phyloP scores from a whole-genome alignment of 768 basidiomycete species.

The Lactifluus subvellereus region DNA sequence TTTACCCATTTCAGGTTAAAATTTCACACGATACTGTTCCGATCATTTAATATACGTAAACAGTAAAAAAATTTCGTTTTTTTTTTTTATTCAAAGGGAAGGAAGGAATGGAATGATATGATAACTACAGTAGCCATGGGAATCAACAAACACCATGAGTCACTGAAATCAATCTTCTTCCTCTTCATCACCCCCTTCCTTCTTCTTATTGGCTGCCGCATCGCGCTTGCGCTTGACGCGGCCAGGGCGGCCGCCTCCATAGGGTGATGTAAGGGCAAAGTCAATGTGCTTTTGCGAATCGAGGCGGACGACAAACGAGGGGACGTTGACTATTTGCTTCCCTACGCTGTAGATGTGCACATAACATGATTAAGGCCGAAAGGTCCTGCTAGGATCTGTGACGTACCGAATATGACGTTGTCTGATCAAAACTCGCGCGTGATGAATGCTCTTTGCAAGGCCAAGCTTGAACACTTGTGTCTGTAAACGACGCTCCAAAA shows the following conservation, averaged over 20 bases:
- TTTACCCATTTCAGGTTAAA: background rate
- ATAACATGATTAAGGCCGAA: background rate
- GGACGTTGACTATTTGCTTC: constrained; percentile 98
- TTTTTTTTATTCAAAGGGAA: background rate
- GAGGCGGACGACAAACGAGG: constrained; percentile 97
- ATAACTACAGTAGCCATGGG: background rate
- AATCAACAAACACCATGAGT: background rate
- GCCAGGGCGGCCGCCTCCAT: constrained; percentile 89
- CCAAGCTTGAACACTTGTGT: constrained; percentile 99
- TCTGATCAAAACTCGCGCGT: constrained; percentile 95
- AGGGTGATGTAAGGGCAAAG: constrained; percentile 95
- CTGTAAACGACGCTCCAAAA: constrained; percentile 98
- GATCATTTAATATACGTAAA: background rate
- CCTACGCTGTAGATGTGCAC: constrained; percentile 63
- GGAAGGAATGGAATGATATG: background rate
- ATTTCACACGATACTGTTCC: constrained; percentile 5
- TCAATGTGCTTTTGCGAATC: constrained; percentile 99
- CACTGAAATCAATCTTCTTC: constrained; percentile 63
- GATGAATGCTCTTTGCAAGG: constrained; percentile 97
- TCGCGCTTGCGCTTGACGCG: constrained; percentile 99
- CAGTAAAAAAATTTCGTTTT: too few relatives aligned
- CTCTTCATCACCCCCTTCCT: constrained; percentile 83
- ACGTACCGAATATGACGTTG: constrained; percentile 96
- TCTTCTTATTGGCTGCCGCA: constrained; percentile 85
- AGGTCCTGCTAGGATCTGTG: background rate